These are phyloP conservation scores for Globisporangium apiculatum DNA, from an alignment of 352 stramenopile genomes.

Conservation along the genomic window DNA sequence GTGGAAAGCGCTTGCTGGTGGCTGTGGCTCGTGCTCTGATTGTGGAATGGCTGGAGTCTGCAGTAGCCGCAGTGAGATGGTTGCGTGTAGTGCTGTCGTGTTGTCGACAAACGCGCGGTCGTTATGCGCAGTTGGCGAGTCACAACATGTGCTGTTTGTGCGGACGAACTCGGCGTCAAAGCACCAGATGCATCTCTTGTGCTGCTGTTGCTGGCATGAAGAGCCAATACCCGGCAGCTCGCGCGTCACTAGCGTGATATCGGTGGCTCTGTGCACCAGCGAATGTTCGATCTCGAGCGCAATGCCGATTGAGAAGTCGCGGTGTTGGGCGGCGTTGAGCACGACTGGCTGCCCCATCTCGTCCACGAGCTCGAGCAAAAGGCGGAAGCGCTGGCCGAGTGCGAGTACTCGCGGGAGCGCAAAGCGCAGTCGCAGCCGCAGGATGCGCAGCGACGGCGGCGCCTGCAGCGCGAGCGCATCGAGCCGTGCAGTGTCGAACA, in stretches of 20 bases:
- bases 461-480: constrained; percentile 9
- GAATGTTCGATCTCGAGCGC: not conserved
- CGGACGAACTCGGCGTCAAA: constrained; percentile 5
- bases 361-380: constrained; percentile 43
- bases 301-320: constrained; percentile 8
- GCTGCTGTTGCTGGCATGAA: not conserved
- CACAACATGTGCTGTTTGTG: not conserved
- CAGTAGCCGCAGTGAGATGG: not conserved
- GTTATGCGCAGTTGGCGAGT: not conserved
- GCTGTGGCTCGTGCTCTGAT: not conserved
- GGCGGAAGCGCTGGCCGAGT: constrained; percentile 20
- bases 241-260: not conserved
- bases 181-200: constrained; percentile 3
- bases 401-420: constrained; percentile 19
- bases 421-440: constrained; percentile 46
- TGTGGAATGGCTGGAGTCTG: not conserved
- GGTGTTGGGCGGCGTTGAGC: not conserved
- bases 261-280: not conserved
- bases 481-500: constrained; percentile 13
- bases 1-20: constrained; percentile 4
- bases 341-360: constrained; percentile 38
- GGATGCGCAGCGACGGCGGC: constrained; percentile 16
- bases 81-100: not conserved
- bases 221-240: not conserved
- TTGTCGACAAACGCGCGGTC: not conserved